phyloP scores from a whole-genome alignment of 805 yeast genomes.

The Isabelozyma pseudorhagii region DNA sequence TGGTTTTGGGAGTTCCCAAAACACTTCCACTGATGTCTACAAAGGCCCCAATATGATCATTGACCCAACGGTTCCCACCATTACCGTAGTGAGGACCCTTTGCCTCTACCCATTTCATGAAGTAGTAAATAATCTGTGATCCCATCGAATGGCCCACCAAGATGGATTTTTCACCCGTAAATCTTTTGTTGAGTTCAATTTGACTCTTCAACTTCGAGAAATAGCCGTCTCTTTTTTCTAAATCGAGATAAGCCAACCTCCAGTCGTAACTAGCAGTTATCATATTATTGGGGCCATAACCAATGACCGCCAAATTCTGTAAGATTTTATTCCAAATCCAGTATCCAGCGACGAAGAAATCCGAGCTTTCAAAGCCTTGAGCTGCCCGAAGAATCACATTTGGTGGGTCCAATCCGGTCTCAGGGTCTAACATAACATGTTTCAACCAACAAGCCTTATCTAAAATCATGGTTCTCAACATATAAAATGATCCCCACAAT shows the following conservation, averaged over 20 bases:
- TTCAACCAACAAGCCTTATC: conserved; percentile 93
- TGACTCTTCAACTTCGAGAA: conserved; percentile 71
- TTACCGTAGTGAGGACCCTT: conserved; percentile 76
- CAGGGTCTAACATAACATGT: conserved; percentile 84
- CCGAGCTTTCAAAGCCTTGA: conserved; percentile 95
- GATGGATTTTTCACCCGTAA: conserved; percentile 66
- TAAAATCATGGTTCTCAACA: conserved; percentile 87
- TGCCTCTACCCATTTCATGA: conserved; percentile 96
- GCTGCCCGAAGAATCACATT: conserved; percentile 81
- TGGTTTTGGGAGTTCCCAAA: conserved; percentile 92
- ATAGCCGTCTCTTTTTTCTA: conserved; percentile 84
- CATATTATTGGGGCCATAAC: conserved; percentile 92
- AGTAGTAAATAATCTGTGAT: conserved; percentile 81
- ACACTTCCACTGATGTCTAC: conserved; percentile 88
- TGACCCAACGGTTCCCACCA: conserved; percentile 90
- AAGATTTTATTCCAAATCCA: conserved; percentile 98
- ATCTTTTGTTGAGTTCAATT: conserved; percentile 57
- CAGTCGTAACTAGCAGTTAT: conserved; percentile 91
- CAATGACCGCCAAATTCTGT: conserved; percentile 92
- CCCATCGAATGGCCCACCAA: conserved; percentile 96
- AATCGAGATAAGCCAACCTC: conserved; percentile 86
- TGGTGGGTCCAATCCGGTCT: conserved; percentile 91
- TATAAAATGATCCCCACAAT: conserved; percentile 95
- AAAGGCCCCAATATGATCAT: conserved; percentile 74
- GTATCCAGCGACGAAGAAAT: conserved; percentile 93